Evolutionary conservation across 2,329 filamentous ascomycete species (phyloP).

Genomic region (Fusarium citri): DNA sequence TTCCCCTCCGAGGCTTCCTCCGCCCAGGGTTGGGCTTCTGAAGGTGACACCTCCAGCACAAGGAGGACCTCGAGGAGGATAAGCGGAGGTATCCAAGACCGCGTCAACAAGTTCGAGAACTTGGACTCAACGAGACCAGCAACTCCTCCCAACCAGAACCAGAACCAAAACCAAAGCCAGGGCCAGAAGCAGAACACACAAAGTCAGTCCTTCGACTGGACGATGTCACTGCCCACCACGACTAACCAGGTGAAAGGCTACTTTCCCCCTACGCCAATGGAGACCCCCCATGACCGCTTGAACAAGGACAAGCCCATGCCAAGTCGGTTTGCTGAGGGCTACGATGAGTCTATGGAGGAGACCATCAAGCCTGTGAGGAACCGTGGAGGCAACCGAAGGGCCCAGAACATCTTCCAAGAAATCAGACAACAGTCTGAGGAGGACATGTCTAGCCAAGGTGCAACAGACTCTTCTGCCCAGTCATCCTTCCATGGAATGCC

Average conservation of each 20-base stretch:
- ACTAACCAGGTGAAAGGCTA: conserved; percentile 59
- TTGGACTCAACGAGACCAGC: conserved; percentile 65
- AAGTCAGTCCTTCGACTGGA: conserved; percentile 59
- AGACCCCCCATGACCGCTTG: conserved; percentile 67
- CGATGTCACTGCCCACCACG: conserved; percentile 16
- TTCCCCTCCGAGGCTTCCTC: conserved; percentile 62
- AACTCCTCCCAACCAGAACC: conserved; percentile 71
- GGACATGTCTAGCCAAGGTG: conserved; percentile 66
- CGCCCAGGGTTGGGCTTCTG: conserved; percentile 62
- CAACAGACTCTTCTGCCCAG: conserved; percentile 62
- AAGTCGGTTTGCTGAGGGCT: conserved; percentile 68
- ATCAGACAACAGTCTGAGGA: conserved; percentile 68
- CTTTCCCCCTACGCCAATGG: conserved; percentile 75
- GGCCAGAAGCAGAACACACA: conserved; percentile 60
- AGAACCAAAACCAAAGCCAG: conserved; percentile 64
- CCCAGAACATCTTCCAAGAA: conserved; percentile 67
- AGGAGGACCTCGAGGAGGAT: conserved; percentile 61
- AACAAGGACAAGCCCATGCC: conserved; percentile 57
- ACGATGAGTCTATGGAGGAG: conserved; percentile 75
- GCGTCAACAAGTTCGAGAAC: conserved; percentile 69
- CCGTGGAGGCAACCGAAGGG: conserved; percentile 55
- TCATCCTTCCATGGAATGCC: conserved; percentile 61
- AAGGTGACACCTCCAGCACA: conserved; percentile 59
- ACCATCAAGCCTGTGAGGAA: conserved; percentile 68
- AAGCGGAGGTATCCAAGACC: conserved; percentile 71